Evolutionary conservation across 805 yeast genomes (phyloP).

Genomic region (Maudiozyma serrabonitensis): DNA sequence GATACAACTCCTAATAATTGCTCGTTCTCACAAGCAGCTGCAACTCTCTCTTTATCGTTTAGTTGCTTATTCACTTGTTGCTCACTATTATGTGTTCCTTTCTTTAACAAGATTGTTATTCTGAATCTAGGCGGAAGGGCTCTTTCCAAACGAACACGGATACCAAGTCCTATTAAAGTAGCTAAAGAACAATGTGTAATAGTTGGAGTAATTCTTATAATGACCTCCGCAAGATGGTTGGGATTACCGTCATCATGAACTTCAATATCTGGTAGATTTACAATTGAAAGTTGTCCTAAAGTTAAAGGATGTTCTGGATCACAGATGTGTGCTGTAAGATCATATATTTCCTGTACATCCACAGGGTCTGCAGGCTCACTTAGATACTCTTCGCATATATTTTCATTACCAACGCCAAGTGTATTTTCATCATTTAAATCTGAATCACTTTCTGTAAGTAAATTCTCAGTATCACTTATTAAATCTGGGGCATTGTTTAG

Average conservation of each 20-base stretch:
- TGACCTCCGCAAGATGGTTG: conserved; percentile 57
- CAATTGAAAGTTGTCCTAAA: conserved; percentile 89
- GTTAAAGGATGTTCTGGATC: conserved; percentile 98
- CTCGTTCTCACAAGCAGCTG: conserved; percentile 97
- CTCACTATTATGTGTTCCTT: conserved; percentile 94
- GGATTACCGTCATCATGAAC: conserved; percentile 50
- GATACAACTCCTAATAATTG: conserved; percentile 84
- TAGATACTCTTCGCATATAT: conserved; percentile 6
- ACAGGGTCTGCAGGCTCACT: conserved; percentile 44
- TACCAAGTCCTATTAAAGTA: conserved; percentile 89
- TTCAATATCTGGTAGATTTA: conserved; percentile 69
- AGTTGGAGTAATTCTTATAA: conserved; percentile 87
- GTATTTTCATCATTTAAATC: conserved; percentile 16
- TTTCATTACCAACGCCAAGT: neutral
- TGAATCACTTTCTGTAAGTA: conserved; percentile 3
- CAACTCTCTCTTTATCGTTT: conserved; percentile 94
- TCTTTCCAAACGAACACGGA: conserved; percentile 83
- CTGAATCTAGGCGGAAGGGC: conserved; percentile 79
- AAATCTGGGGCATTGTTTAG: conserved; percentile 19
- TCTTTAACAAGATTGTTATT: conserved; percentile 67
- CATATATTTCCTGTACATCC: conserved; percentile 85
- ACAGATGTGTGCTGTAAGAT: conserved; percentile 72
- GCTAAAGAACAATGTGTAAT: conserved; percentile 96
- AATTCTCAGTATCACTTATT: conserved; percentile 14
- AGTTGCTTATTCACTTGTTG: conserved; percentile 92